Evolutionary conservation across 1,284 basidiomycete species (phyloP).

Genomic region (Volvariella surrecta): DNA sequence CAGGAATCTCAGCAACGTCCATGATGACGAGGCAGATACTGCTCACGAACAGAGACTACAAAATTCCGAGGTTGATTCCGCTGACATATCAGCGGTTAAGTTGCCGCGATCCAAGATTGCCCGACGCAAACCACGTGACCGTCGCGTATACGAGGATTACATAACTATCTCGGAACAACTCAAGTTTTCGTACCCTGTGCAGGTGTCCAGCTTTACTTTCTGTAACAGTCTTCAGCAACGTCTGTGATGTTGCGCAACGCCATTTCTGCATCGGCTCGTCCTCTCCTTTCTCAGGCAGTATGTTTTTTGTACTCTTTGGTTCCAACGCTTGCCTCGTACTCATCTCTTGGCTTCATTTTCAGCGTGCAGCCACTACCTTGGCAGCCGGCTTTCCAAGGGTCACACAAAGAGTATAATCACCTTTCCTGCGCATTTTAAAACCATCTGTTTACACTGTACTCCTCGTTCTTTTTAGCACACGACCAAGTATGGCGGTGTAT

Average conservation of each 20-base stretch:
- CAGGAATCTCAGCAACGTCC: constrained; percentile 13
- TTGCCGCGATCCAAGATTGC: no score
- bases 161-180: no score
- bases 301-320: constrained; percentile 14
- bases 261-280: constrained; percentile 47
- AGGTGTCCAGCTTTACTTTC: constrained; percentile 10
- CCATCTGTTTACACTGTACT: constrained; percentile 2
- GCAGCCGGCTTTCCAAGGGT: constrained; percentile 76
- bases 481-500: constrained; percentile 93
- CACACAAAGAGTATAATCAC: constrained; percentile 46
- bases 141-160: no score
- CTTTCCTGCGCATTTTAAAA: constrained; percentile 2
- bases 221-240: constrained; percentile 17
- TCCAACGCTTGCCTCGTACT: constrained; percentile 7
- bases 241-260: constrained; percentile 61
- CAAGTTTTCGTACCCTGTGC: neutral
- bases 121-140: no score
- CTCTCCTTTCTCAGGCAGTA: constrained; percentile 45
- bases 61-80: no score
- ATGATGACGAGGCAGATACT: neutral
- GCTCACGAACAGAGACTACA: neutral
- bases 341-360: constrained; percentile 8
- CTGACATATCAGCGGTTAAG: neutral
- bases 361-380: constrained; percentile 74
- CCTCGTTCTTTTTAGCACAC: constrained; percentile 45